Base-by-base conservation (phyloP, 2,329 filamentous ascomycete species). In the Hypoxylon sp. region DNA sequence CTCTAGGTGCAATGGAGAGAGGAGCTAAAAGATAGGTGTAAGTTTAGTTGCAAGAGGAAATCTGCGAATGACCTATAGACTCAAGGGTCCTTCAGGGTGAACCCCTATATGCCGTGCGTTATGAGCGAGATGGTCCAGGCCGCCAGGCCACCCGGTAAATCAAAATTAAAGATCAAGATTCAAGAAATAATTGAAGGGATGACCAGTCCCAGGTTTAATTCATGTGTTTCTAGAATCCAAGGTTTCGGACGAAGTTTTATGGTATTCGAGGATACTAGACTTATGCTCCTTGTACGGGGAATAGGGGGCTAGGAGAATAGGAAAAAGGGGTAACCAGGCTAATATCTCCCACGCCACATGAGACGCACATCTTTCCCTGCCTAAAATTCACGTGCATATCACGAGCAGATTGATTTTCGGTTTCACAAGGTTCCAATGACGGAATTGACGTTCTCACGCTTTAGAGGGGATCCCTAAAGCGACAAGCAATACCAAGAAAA, bases 401-500 rank as follows among this genome's bases (percentile, higher is more conserved):
- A 17, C 6, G 39, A 27, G 17, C 19, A 21, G 39, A 21, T 3
- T 10, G 32, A 13, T 17, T 44, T 17, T 17, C 4, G 11, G 39
- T 19, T 44, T 44, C 39, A 44, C 17, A 17, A 17, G 11, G 17
- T 44, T 19, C 39, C 27, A 21, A 37, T n/a, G 50, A 50, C 42
- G 15, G 29, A 27, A 37, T 37, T 4, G 32, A 13, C 32, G 13
- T 37, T 37, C 13, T 5, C 24, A 27, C 24, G 24, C 24, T 27
- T 27, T 27, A 27, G 24, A 27, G 3, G 24, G 24, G 24, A 27
- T 27, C 24, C 24, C 24, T 27, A 27, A 27, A 27, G 24, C 24
- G 24, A 27, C 24, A 56, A 51, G 59, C 39, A 42, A 39, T 17
- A 32, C 39, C 52, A 55, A 55, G 52, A 19, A 44, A 44, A 29